Percentiles rank a stretch among this genome's conserved stretches.
phyloP scores from a whole-genome alignment of 495 filamentous ascomycete genomes.

The Tuber melanosporum region DNA sequence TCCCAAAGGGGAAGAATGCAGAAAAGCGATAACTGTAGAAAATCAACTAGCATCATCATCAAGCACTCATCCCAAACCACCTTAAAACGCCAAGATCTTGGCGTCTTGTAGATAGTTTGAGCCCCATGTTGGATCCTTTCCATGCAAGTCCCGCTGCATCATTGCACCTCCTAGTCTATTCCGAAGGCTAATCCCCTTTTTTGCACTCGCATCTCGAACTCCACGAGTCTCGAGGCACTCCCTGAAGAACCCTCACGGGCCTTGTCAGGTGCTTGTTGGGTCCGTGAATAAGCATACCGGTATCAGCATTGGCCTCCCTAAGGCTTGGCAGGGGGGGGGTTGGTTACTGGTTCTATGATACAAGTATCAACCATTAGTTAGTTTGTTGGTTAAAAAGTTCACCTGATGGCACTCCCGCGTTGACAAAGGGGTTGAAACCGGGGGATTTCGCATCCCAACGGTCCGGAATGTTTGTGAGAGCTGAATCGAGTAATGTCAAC shows the following conservation, averaged over 20 bases:
- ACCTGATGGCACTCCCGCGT: not conserved
- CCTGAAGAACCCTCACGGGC: not conserved
- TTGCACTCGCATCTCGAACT: not conserved
- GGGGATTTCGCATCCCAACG: not conserved
- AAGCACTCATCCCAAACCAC: not conserved
- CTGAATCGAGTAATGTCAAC: not conserved
- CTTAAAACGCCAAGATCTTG: conserved; percentile 3
- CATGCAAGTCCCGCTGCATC: not conserved
- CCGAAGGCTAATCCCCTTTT: not conserved
- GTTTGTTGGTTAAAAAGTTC: not conserved
- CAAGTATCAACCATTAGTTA: not conserved
- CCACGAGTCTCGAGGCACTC: not conserved
- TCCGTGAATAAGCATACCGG: not conserved
- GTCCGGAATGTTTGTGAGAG: not conserved
- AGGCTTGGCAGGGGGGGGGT: not conserved
- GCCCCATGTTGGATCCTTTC: not conserved
- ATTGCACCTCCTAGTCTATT: not conserved
- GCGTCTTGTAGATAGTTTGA: not conserved
- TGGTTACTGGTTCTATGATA: not conserved
- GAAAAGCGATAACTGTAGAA: not conserved
- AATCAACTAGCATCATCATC: not conserved
- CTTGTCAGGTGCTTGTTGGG: not conserved
- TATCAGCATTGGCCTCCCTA: not conserved
- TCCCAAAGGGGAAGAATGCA: not conserved
- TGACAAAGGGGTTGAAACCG: not conserved